Evolutionary conservation across 345 rosid genomes (phyloP).

Genomic region (Moricandia moricandioides): DNA sequence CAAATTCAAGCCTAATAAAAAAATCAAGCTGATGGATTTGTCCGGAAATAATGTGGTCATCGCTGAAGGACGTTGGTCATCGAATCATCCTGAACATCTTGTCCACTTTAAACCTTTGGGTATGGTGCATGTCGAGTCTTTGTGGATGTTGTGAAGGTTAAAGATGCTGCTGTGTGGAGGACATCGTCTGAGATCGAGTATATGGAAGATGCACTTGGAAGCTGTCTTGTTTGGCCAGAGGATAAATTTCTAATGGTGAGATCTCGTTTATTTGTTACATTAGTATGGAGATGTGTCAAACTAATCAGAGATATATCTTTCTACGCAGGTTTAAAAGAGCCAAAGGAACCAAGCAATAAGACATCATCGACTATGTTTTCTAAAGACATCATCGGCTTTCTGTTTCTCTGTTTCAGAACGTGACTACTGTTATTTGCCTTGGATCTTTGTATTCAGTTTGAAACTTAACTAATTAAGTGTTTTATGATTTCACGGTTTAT

Average conservation of each 20-base stretch:
- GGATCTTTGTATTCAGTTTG: too few species aligned
- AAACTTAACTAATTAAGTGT: too few species aligned
- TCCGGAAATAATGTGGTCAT: not conserved
- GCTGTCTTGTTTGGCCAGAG: not conserved
- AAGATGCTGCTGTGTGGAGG: not conserved
- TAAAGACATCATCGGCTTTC: not conserved
- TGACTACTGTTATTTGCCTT: not conserved
- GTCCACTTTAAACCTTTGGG: not conserved
- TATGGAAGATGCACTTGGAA: conserved; percentile 9
- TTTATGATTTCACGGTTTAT: too few species aligned
- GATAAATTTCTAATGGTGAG: not conserved
- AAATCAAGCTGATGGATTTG: not conserved
- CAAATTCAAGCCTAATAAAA: not conserved
- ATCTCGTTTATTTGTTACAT: too few species aligned
- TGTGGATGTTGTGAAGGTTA: not conserved
- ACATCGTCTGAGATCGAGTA: not conserved
- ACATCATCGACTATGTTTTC: not conserved
- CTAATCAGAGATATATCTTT: too few species aligned
- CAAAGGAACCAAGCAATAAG: not conserved
- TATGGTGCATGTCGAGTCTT: not conserved
- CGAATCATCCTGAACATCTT: not conserved
- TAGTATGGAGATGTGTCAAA: too few species aligned
- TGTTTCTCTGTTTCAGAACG: not conserved
- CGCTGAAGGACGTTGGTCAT: not conserved
- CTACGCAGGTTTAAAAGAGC: too few species aligned